phyloP scores from a whole-genome alignment of 345 rosid species.

The Adansonia digitata region DNA sequence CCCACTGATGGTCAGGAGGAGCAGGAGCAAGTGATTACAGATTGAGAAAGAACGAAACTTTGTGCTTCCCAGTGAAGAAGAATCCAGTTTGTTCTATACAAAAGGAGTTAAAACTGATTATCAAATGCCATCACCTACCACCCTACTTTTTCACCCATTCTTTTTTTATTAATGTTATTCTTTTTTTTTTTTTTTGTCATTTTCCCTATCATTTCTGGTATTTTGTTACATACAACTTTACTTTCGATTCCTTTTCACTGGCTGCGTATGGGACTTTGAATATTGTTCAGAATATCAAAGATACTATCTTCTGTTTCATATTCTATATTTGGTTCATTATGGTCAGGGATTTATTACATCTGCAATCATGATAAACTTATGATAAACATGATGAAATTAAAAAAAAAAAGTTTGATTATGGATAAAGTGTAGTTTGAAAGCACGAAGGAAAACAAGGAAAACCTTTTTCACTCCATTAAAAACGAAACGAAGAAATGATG shows the following conservation, averaged over 20 bases:
- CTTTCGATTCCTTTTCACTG: conserved; percentile 47
- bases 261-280: conserved; percentile 14
- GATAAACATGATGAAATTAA: too few species aligned
- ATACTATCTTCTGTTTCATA: not conserved
- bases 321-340: not conserved
- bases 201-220: too few species aligned
- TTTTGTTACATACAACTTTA: conserved; percentile 18
- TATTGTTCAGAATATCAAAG: not conserved
- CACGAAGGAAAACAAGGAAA: not conserved
- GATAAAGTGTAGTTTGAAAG: not conserved
- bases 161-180: conserved; percentile 12
- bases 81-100: conserved; percentile 37
- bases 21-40: conserved; percentile 38
- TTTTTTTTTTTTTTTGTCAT: not conserved
- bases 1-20: conserved; percentile 66
- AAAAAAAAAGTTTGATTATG: too few species aligned
- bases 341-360: too few species aligned
- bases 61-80: conserved; percentile 36
- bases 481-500: too few species aligned
- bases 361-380: not conserved
- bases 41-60: conserved; percentile 5
- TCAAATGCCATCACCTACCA: too few species aligned
- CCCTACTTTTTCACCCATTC: not conserved
- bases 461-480: not conserved
- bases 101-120: conserved; percentile 1